Evolutionary conservation across 768 basidiomycete species (phyloP).

Genomic region (Termitomyces sp.): DNA sequence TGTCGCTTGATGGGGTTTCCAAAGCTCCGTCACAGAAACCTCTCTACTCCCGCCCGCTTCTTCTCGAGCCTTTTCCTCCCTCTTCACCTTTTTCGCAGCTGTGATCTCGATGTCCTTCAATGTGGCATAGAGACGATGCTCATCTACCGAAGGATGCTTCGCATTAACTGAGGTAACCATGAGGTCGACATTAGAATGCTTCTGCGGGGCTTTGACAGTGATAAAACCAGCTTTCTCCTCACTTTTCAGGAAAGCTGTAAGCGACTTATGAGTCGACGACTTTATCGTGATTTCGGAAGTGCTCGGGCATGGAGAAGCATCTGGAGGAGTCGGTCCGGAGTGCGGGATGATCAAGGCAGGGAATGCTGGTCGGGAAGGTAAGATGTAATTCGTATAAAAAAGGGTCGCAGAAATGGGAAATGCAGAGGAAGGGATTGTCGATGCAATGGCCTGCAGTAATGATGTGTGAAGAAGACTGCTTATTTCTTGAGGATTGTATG

Average conservation of each 20-base stretch:
- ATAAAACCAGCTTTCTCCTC: conserved; percentile 71
- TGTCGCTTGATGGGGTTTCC: conserved; percentile 64
- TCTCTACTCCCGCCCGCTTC: conserved; percentile 36
- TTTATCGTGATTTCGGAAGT: conserved; percentile 63
- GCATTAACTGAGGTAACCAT: conserved; percentile 49
- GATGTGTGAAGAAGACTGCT: conserved; percentile 52
- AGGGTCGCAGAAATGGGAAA: conserved; percentile 76
- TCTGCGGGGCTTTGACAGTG: conserved; percentile 59
- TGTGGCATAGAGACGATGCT: conserved; percentile 49
- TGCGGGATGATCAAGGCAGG: conserved; percentile 33
- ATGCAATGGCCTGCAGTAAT: conserved; percentile 59
- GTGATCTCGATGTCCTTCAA: conserved; percentile 61
- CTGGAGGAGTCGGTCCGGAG: conserved; percentile 13
- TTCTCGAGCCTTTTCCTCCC: conserved; percentile 46
- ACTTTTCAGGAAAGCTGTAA: conserved; percentile 74
- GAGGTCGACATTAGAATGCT: conserved; percentile 45
- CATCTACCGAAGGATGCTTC: conserved; percentile 48
- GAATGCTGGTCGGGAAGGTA: conserved; percentile 76
- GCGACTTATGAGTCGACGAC: conserved; percentile 73
- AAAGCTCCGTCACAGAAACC: conserved; percentile 60
- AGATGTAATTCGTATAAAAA: conserved; percentile 71
- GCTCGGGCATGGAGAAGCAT: conserved; percentile 25
- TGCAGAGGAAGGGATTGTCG: conserved; percentile 38
- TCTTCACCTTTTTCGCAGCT: conserved; percentile 52
- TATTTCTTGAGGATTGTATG: conserved; percentile 40